A percentile compares a stretch with the other conserved stretches of the same genome.
Conservation (phyloP, 345 rosid species). For the Trapa incisa region DNA sequence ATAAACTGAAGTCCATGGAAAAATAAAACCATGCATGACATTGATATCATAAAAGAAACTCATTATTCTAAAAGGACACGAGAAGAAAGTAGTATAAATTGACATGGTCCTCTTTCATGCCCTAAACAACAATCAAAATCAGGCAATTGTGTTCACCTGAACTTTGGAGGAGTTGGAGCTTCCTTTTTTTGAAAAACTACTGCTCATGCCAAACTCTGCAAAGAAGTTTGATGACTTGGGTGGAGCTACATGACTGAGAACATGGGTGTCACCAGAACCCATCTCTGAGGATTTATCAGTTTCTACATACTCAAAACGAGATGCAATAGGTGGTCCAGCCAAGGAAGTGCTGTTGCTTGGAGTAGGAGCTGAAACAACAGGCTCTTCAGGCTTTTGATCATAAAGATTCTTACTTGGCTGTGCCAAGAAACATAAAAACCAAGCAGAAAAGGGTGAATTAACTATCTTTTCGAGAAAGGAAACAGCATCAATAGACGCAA, state of each 20-base stretch:
- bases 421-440: conserved; percentile 12
- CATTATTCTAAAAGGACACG: not conserved
- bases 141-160: conserved; percentile 31
- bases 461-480: not conserved
- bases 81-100: not conserved
- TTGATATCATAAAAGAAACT: not conserved
- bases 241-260: conserved; percentile 80
- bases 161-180: conserved; percentile 48
- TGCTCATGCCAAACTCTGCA: conserved; percentile 83
- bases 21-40: not conserved
- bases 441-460: not conserved
- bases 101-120: not conserved
- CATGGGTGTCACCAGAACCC: conserved; percentile 50
- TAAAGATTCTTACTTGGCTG: conserved; percentile 80
- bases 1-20: not conserved
- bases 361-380: conserved; percentile 43
- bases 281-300: conserved; percentile 41
- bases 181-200: conserved; percentile 53
- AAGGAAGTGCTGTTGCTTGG: conserved; percentile 33
- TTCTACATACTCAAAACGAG: conserved; percentile 90
- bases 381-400: conserved; percentile 97
- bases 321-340: conserved; percentile 45
- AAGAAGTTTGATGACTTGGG: conserved; percentile 88
- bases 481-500: not conserved
- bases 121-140: not conserved